Base-by-base conservation (phyloP, 176 grass and related monocot genomes). In the Pharus latifolius region DNA sequence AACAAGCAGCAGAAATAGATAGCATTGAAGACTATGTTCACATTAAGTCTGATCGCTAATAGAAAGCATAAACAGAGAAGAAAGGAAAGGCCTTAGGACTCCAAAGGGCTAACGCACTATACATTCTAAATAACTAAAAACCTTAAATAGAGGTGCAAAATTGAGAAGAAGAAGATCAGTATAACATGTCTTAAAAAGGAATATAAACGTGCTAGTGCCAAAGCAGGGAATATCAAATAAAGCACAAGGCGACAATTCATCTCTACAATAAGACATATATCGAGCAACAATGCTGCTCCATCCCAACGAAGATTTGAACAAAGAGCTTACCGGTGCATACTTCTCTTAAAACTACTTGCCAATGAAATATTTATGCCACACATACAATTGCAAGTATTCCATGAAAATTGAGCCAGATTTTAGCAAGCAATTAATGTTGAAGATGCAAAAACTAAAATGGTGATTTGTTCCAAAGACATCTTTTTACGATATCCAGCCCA, bases 361-460 rank as follows among this genome's bases (percentile, higher is more conserved):
- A 34, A 10, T 25, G 18, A 25, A 67, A 47, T 47, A 32, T 65
- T 54, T 47, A 32, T 31, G 26, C 30, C 38, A 56, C 56, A 19
- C 45, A 52, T 11, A 26, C 13, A 73, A 50, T 22, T n/a, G 25
- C 32, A 3, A 50, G 22, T 24, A 65, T 23, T 58, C 10, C 17
- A n/a, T 66, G n/a, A 19, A n/a, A 24, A 49, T n/a, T 15, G 4
- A 18, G 32, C 10, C 34, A 68, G 34, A 68, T 51, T 57, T 19
- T 53, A 34, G 9, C 11, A n/a, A 67, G 41, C 7, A 26, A 37
- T 50, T 37, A n/a, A 24, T 29, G 6, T 15, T 25, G 52, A n/a
- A n/a, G n/a, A n/a, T n/a, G n/a, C n/a, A 17, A 5, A 73, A 74
- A 56, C 13, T 41, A 26, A 71, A 70, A 78, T 24, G 41, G 59